Conservation (phyloP, 2,329 filamentous ascomycete species). For the Nannizzia gypsea region DNA sequence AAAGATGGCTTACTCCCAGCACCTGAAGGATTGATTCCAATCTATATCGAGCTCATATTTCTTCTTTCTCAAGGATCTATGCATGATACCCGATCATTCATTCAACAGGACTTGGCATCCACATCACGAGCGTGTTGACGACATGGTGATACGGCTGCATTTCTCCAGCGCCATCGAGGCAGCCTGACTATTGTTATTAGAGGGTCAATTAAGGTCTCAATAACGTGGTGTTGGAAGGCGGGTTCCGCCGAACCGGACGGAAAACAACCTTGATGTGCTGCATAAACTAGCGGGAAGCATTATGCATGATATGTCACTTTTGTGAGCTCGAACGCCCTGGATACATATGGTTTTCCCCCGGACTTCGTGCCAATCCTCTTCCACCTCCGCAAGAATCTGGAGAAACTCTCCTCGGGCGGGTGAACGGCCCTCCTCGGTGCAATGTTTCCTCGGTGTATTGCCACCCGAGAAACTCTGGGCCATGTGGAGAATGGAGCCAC, state of each 20-base stretch:
- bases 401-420: neutral
- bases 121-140: neutral
- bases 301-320: neutral
- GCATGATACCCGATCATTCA: neutral
- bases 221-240: neutral
- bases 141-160: neutral
- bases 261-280: neutral
- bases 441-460: neutral
- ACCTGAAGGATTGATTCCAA: neutral
- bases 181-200: neutral
- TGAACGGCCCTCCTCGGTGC: neutral
- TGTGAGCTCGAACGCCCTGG: neutral
- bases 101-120: neutral
- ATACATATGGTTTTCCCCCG: no score
- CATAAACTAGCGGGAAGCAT: neutral
- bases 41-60: neutral
- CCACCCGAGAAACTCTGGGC: neutral
- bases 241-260: neutral
- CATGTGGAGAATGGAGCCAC: conserved; percentile 3
- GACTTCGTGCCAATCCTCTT: neutral
- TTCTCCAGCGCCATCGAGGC: neutral
- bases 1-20: neutral
- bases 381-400: neutral
- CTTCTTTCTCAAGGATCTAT: neutral
- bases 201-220: neutral